Evolutionary conservation across 177 flowering plant species (phyloP), one percentile per base, ranked within the genome.

Genomic region (Tripterygium wilfordii): DNA sequence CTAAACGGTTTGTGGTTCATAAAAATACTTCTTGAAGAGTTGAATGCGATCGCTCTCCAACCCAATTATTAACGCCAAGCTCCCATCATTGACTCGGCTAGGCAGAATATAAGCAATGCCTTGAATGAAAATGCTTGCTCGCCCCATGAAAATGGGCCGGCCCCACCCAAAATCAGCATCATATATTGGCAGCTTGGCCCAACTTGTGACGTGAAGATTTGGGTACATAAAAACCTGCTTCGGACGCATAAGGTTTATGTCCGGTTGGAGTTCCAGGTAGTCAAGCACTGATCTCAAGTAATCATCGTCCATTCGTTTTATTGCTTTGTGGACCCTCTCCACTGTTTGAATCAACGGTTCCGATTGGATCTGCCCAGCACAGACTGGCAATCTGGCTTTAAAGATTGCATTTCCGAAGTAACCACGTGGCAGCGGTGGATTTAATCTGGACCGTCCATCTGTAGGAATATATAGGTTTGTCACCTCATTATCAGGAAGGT

Each of bases 91-190:
- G 18, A 0, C 27, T 19, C 43, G 25, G 8, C 33, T 25, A 2
- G 45, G 44, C 5, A 50, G 36, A 14, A 50, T 16, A 26, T 38
- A 38, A 10, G 14, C 1, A 23, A 4, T 9, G 1, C 54, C 54
- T 50, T 50, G 45, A 8, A 1, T 1, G 3, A 1, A 1, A 2
- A 50, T 12, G 13, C 35, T 38, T n/a, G 24, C 54, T 4, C 25
- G 45, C 24, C 45, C 25, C 33, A 37, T 27, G 18, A 8, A 29
- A 0, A 26, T 16, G 0, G 54, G 45, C 10, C 15, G 17, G n/a
- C 54, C 54, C 54, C 54, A 50, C 10, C 44, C 54, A 28, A 50
- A 50, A 20, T 50, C 54, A 1, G 54, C 45, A 12, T 22, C 45
- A 3, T 17, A 8, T 0, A 39, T 12, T 2, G 54, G 44, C 43